phyloP scores from a whole-genome alignment of 2,329 filamentous ascomycete genomes.

The Alternaria hordeiaustralica region DNA sequence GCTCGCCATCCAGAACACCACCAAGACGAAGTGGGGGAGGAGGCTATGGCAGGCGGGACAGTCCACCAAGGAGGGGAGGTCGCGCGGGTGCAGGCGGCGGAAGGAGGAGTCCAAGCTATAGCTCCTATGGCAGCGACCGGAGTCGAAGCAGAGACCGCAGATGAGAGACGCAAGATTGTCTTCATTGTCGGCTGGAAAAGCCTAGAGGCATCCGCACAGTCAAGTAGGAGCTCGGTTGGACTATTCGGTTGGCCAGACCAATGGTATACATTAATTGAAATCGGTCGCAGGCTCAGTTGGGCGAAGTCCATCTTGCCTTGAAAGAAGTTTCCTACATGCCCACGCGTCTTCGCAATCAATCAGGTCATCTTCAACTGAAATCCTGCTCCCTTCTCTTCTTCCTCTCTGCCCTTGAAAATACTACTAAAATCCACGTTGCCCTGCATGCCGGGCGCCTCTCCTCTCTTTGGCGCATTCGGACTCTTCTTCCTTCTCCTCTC shows the following conservation, averaged over 20 bases:
- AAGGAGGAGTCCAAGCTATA: conserved; percentile 67
- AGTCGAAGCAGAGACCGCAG: conserved; percentile 51
- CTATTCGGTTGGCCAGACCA: background rate
- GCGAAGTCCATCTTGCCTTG: background rate
- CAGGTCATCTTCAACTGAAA: conserved; percentile 50
- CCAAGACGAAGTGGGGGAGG: conserved; percentile 30
- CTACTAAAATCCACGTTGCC: conserved; percentile 57
- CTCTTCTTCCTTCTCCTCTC: conserved; percentile 78
- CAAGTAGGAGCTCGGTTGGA: background rate
- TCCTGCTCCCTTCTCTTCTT: conserved; percentile 56
- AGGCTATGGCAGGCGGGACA: conserved; percentile 20
- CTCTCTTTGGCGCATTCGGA: conserved; percentile 83
- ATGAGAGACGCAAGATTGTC: conserved; percentile 3
- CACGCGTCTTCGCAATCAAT: background rate
- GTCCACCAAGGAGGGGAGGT: conserved; percentile 20
- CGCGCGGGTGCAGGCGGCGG: conserved; percentile 32
- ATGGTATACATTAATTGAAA: background rate
- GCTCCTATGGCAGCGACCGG: conserved; percentile 65
- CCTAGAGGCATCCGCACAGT: background rate
- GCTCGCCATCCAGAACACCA: conserved; percentile 46
- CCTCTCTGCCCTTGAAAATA: conserved; percentile 57
- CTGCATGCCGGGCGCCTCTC: conserved; percentile 60
- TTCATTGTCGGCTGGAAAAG: background rate
- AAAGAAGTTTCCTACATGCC: background rate
- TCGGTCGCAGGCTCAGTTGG: background rate